A percentile compares a stretch with the other conserved stretches of the same genome.
phyloP scores from a whole-genome alignment of 163 green algal species.

The Trebouxiophyceae sp. region DNA sequence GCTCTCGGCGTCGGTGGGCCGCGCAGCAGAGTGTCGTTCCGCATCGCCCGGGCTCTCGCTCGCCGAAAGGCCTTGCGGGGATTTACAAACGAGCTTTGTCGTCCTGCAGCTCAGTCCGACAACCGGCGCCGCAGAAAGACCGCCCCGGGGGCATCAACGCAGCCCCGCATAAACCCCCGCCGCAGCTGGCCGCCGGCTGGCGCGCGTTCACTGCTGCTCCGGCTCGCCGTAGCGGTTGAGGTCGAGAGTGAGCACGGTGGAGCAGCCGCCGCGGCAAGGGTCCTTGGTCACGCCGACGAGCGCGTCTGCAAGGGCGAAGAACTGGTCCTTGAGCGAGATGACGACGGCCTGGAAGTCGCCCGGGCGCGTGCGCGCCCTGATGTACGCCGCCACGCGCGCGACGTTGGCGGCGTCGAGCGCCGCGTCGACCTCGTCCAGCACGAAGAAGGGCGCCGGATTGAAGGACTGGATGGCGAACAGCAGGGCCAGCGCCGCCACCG shows the following conservation, averaged over 20 bases:
- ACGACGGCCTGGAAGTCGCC: constrained; percentile 67
- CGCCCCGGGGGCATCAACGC: no score
- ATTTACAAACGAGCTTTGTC: no score
- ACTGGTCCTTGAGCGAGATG: constrained; percentile 79
- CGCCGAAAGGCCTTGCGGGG: no score
- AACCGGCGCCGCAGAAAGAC: no score
- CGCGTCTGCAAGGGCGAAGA: constrained; percentile 82
- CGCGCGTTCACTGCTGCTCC: no score
- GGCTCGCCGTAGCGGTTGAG: constrained; percentile 22
- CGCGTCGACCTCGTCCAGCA: constrained; percentile 95
- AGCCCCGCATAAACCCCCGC: no score
- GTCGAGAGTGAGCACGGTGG: constrained; percentile 42
- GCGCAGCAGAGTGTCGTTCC: no score
- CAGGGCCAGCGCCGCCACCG: constrained; percentile 81
- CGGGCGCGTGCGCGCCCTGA: constrained; percentile 64
- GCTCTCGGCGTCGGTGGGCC: no score
- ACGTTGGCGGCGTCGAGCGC: constrained; percentile 95
- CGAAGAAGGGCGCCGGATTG: constrained; percentile 91
- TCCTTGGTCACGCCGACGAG: constrained; percentile 67
- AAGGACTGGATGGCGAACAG: constrained; percentile 89
- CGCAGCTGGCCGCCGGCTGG: no score
- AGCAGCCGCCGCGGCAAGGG: constrained; percentile 25
- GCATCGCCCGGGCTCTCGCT: no score
- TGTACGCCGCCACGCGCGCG: constrained; percentile 83
- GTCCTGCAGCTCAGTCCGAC: no score